Evolutionary conservation across 129 eudicot genomes (phyloP).

Genomic region (Flaveria sonorensis): DNA sequence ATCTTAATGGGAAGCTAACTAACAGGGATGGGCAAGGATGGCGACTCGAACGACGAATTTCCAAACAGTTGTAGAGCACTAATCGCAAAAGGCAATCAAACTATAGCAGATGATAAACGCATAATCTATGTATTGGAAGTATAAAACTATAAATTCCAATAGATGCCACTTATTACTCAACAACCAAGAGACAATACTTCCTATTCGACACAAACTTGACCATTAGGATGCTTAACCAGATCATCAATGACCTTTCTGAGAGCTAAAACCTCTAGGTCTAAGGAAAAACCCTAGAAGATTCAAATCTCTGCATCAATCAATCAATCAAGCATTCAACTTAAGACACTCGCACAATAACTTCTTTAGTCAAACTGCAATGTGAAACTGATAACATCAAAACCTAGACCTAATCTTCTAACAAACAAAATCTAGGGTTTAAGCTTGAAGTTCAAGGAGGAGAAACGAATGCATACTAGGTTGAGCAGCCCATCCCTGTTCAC

Average conservation of each 20-base stretch:
- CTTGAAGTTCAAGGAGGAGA: neutral
- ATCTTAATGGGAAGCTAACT: neutral
- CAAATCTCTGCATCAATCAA: neutral
- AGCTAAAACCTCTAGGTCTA: constrained; percentile 1
- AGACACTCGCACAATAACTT: neutral
- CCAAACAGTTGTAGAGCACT: neutral
- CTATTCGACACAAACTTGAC: neutral
- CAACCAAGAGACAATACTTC: neutral
- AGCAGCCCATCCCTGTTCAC: constrained; percentile 99
- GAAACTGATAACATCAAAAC: neutral
- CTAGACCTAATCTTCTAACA: constrained; percentile 24
- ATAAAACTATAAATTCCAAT: neutral
- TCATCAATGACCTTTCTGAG: neutral
- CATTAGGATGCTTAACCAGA: neutral
- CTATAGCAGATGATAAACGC: neutral
- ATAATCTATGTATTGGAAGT: neutral
- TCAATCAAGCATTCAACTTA: neutral
- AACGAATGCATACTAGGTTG: constrained; percentile 69
- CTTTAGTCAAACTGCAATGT: neutral
- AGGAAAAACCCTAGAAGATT: neutral
- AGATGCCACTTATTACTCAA: no score
- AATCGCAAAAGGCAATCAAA: neutral
- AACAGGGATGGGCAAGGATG: neutral
- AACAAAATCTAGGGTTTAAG: constrained; percentile 31
- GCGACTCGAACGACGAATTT: neutral